Evolutionary conservation across 1,284 basidiomycete genomes (phyloP).

Genomic region (Boletus subluridellus): DNA sequence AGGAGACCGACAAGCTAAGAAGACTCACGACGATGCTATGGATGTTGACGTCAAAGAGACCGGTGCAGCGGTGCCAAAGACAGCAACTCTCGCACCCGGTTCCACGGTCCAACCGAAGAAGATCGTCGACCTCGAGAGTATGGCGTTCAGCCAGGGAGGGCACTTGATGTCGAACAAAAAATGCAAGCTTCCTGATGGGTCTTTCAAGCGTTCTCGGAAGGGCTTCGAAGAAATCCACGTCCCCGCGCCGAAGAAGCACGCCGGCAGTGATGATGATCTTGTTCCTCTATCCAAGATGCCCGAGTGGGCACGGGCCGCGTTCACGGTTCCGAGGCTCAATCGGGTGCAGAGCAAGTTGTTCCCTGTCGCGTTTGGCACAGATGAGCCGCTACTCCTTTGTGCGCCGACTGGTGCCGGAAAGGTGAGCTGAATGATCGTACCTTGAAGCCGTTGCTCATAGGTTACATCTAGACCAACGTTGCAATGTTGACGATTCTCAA

Average conservation of each 20-base stretch:
- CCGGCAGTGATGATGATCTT: constrained; percentile 63
- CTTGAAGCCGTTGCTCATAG: constrained; percentile 9
- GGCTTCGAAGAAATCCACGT: constrained; percentile 99
- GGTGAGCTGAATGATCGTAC: constrained; percentile 44
- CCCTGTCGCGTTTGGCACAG: constrained; percentile 90
- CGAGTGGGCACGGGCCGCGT: constrained; percentile 84
- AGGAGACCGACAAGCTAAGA: constrained; percentile 67
- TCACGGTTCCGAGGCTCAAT: constrained; percentile 83
- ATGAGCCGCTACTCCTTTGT: constrained; percentile 94
- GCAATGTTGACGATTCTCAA: constrained; percentile 93
- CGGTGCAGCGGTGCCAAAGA: constrained; percentile 66
- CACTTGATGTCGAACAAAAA: constrained; percentile 99
- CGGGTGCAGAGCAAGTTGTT: constrained; percentile 92
- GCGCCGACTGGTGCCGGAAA: constrained; percentile 99
- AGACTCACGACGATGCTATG: constrained; percentile 59
- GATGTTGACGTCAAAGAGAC: constrained; percentile 64
- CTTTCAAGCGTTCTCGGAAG: constrained; percentile 95
- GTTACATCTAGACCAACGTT: constrained; percentile 79
- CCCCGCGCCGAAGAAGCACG: constrained; percentile 85
- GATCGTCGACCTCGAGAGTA: constrained; percentile 87
- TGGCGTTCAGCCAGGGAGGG: constrained; percentile 94
- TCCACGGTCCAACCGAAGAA: constrained; percentile 84
- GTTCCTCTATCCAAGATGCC: constrained; percentile 79
- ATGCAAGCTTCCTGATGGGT: constrained; percentile 95
- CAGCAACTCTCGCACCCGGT: constrained; percentile 86